Percentiles rank a stretch among this genome's conserved stretches.
Conservation (phyloP, 2,329 filamentous ascomycete species). For the Alternaria burnsii region DNA sequence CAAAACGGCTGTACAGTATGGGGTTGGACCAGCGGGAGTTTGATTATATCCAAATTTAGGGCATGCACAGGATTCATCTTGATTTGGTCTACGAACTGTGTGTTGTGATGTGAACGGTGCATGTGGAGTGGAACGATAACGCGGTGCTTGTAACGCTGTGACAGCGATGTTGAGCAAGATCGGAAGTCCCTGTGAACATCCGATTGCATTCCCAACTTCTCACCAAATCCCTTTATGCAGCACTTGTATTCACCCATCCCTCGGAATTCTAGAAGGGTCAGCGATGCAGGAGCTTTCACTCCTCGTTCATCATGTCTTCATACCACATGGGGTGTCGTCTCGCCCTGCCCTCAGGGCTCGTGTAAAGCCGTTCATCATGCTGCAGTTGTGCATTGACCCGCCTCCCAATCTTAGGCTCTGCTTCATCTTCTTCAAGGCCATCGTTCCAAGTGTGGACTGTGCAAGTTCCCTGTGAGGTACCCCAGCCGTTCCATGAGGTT, state of each 20-base stretch:
- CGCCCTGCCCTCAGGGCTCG: conserved; percentile 26
- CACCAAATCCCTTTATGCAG: conserved; percentile 9
- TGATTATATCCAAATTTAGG: conserved; percentile 45
- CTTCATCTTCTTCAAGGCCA: conserved; percentile 68
- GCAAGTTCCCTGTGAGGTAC: conserved; percentile 76
- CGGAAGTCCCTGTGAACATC: background rate
- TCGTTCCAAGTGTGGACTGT: conserved; percentile 82
- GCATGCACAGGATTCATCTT: conserved; percentile 22
- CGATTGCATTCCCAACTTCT: background rate
- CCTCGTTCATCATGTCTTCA: conserved; percentile 42
- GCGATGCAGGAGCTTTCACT: conserved; percentile 20
- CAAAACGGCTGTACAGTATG: conserved; percentile 44
- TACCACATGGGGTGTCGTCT: conserved; percentile 36
- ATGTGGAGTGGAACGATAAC: background rate
- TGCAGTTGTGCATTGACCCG: conserved; percentile 49
- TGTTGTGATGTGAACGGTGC: background rate
- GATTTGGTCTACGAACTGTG: background rate
- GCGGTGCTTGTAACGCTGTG: background rate
- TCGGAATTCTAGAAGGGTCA: conserved; percentile 11
- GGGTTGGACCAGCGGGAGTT: conserved; percentile 48
- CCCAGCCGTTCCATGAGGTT: conserved; percentile 83
- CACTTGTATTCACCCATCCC: conserved; percentile 3
- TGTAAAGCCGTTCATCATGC: conserved; percentile 49
- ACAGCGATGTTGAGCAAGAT: background rate
- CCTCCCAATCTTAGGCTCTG: conserved; percentile 45